Conservation (phyloP, 257 asterid species). For the Fraxinus quadrangulata region DNA sequence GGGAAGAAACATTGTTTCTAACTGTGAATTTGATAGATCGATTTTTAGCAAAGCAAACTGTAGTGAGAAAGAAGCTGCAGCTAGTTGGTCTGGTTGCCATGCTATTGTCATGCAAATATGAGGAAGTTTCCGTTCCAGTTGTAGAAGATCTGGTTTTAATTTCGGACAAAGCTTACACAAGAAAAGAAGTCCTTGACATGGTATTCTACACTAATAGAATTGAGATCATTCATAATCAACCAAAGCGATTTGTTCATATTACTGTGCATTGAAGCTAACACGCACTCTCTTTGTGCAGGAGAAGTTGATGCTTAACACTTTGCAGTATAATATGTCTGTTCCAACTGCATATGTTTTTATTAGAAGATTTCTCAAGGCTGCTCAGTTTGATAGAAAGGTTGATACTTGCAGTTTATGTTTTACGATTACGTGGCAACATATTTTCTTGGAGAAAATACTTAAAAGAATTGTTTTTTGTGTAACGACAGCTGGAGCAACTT, state of each 20-base stretch:
- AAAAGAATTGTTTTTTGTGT: neutral
- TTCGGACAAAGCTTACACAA: constrained; percentile 86
- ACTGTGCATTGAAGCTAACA: neutral
- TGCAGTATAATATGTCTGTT: constrained; percentile 83
- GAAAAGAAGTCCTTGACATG: constrained; percentile 86
- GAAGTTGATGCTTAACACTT: constrained; percentile 73
- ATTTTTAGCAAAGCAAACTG: constrained; percentile 46
- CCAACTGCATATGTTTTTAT: constrained; percentile 94
- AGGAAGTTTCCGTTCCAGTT: neutral
- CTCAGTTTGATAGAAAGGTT: constrained; percentile 83
- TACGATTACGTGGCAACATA: neutral
- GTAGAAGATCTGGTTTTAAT: constrained; percentile 42
- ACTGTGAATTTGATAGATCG: constrained; percentile 47
- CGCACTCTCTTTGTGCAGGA: constrained; percentile 46
- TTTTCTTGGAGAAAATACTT: neutral
- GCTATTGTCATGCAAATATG: constrained; percentile 52
- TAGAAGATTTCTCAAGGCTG: constrained; percentile 86
- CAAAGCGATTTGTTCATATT: neutral
- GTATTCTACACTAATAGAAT: constrained; percentile 30
- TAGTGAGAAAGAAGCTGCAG: constrained; percentile 48
- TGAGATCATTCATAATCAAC: neutral
- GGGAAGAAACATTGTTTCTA: constrained; percentile 47
- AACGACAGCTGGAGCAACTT: constrained; percentile 54
- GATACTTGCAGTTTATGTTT: neutral
- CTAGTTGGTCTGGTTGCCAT: constrained; percentile 53